Conservation (phyloP, 1,139 yeast species). For the Yarrowia galli region DNA sequence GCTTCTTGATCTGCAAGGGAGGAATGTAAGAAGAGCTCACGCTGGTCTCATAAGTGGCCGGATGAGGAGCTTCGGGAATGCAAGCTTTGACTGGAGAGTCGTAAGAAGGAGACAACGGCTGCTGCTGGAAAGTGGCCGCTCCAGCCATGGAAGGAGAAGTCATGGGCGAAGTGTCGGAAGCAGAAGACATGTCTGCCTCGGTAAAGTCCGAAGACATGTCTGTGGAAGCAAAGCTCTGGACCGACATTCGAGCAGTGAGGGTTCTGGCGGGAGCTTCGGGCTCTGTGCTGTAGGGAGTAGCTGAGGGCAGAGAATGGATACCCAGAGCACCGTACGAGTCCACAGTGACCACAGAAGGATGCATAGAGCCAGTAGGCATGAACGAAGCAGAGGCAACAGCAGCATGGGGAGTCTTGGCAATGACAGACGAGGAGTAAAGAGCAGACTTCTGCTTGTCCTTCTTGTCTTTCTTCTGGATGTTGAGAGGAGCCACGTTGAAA, state of each 20-base stretch:
- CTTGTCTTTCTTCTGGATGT: conserved; percentile 33
- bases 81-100: background rate
- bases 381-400: conserved; percentile 21
- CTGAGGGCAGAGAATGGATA: conserved; percentile 19
- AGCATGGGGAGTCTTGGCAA: conserved; percentile 18
- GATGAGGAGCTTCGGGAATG: conserved; percentile 21
- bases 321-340: conserved; percentile 27
- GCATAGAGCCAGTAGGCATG: conserved; percentile 27
- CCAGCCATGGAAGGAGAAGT: conserved; percentile 16
- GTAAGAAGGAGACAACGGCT: too few species aligned
- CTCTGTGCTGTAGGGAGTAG: conserved; percentile 10
- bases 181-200: conserved; percentile 29
- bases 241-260: conserved; percentile 16
- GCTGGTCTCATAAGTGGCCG: conserved; percentile 8
- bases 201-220: conserved; percentile 35
- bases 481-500: conserved; percentile 29
- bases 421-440: conserved; percentile 12
- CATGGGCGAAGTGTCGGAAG: conserved; percentile 34
- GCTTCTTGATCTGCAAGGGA: conserved; percentile 13
- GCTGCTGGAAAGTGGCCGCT: background rate
- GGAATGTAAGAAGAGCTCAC: conserved; percentile 18
- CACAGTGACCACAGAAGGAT: conserved; percentile 30
- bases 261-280: background rate
- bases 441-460: conserved; percentile 5
- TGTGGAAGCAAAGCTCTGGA: conserved; percentile 34